These are phyloP conservation scores for Discostella stelligera DNA, from an alignment of 352 stramenopile species.

Conservation along the genomic window DNA sequence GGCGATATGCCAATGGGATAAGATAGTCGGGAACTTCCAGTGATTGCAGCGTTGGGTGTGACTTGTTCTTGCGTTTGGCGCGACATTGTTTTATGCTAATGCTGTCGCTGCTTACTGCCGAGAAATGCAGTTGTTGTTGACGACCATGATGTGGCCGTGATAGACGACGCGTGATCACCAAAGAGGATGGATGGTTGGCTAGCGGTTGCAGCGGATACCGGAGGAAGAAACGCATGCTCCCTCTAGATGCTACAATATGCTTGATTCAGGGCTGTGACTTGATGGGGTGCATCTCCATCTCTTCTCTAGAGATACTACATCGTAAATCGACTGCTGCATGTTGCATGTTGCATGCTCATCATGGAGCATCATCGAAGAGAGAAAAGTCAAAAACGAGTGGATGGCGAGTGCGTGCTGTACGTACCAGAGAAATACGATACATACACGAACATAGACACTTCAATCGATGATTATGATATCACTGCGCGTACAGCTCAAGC, in stretches of 20 bases:
- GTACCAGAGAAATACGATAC: too few relatives aligned
- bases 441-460: too few relatives aligned
- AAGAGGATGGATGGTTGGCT: not conserved
- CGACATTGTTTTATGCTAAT: not conserved
- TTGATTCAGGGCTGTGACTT: not conserved
- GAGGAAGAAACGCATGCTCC: not conserved
- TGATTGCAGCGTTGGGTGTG: not conserved
- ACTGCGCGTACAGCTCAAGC: too few relatives aligned
- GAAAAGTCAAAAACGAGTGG: too few relatives aligned
- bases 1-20: conserved; percentile 17
- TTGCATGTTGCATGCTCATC: too few relatives aligned
- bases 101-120: not conserved
- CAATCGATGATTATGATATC: too few relatives aligned
- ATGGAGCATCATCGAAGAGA: too few relatives aligned
- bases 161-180: not conserved
- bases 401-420: too few relatives aligned
- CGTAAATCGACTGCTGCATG: too few relatives aligned
- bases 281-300: too few relatives aligned
- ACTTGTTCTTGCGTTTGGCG: not conserved
- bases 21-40: conserved; percentile 12
- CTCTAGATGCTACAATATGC: not conserved
- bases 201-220: not conserved
- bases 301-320: too few relatives aligned
- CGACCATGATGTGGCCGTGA: not conserved
- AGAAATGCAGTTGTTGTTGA: not conserved